Percentiles rank a stretch among this genome's conserved stretches.
Conservation (phyloP, 257 asterid species). For the Lantana camara region DNA sequence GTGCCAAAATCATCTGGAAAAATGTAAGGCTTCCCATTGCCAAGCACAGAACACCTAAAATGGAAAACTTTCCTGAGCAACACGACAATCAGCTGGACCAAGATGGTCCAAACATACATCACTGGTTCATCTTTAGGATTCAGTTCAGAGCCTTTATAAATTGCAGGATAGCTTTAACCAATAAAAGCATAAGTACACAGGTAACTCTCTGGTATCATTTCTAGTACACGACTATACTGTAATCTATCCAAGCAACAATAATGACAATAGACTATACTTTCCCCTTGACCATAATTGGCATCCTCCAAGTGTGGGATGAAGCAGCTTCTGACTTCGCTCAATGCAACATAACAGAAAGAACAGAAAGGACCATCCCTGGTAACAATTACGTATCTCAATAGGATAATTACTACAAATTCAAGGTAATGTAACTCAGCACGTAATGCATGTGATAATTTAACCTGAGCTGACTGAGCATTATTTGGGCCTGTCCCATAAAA, state of each 20-base stretch:
- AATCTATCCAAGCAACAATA: slow-evolving; percentile 14
- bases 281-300: neutral
- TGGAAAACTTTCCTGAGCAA: neutral
- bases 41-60: neutral
- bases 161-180: slow-evolving; percentile 1
- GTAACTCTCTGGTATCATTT: neutral
- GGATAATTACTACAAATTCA: slow-evolving; percentile 4
- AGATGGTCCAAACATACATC: slow-evolving; percentile 7
- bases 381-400: neutral
- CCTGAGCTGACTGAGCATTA: slow-evolving; percentile 84
- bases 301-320: neutral
- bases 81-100: slow-evolving; percentile 8
- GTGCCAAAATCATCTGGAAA: slow-evolving; percentile 21
- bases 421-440: slow-evolving; percentile 23
- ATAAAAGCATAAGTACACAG: neutral
- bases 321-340: slow-evolving; percentile 2
- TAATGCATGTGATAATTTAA: slow-evolving; percentile 35
- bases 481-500: slow-evolving; percentile 73
- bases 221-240: neutral
- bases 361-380: neutral
- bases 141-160: neutral
- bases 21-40: slow-evolving; percentile 6
- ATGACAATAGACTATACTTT: neutral
- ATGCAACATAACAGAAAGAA: slow-evolving; percentile 11
- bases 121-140: slow-evolving; percentile 11